Evolutionary conservation across 345 rosid genomes (phyloP).

Genomic region (Aegle marmelos): DNA sequence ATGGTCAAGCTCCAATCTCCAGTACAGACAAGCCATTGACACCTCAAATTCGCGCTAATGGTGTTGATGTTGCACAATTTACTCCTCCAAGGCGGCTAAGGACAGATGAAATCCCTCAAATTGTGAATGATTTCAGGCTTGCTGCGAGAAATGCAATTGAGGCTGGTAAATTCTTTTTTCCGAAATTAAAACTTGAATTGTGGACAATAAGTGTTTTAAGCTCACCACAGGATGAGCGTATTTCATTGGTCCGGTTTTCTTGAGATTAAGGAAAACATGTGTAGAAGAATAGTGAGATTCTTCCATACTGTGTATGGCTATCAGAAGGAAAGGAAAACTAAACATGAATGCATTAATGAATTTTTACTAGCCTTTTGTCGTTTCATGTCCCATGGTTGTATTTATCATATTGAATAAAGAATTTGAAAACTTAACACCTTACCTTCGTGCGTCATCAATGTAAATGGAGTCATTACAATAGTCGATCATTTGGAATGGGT

Average conservation of each 20-base stretch:
- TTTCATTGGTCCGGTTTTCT: too few relatives aligned
- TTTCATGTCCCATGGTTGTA: neutral
- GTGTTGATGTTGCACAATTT: slow-evolving; percentile 38
- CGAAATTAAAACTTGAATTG: too few relatives aligned
- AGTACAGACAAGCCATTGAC: slow-evolving; percentile 52
- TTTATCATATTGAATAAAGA: too few relatives aligned
- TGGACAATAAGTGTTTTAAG: neutral
- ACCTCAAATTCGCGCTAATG: slow-evolving; percentile 41
- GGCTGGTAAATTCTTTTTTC: slow-evolving; percentile 47
- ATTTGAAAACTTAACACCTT: neutral
- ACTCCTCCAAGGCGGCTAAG: slow-evolving; percentile 54
- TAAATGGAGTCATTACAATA: neutral
- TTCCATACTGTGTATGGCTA: neutral
- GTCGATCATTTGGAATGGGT: neutral
- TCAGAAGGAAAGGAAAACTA: neutral
- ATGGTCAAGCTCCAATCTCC: slow-evolving; percentile 68
- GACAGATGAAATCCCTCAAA: slow-evolving; percentile 61
- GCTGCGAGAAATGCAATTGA: slow-evolving; percentile 81
- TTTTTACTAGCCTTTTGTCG: too few relatives aligned
- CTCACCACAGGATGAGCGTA: neutral
- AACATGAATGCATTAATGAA: too few relatives aligned
- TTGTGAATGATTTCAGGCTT: slow-evolving; percentile 62
- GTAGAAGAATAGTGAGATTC: neutral
- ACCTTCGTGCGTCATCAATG: neutral
- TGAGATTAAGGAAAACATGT: neutral